Evolutionary conservation across 331 rosid genomes (phyloP).

Genomic region (Malus hybrid): DNA sequence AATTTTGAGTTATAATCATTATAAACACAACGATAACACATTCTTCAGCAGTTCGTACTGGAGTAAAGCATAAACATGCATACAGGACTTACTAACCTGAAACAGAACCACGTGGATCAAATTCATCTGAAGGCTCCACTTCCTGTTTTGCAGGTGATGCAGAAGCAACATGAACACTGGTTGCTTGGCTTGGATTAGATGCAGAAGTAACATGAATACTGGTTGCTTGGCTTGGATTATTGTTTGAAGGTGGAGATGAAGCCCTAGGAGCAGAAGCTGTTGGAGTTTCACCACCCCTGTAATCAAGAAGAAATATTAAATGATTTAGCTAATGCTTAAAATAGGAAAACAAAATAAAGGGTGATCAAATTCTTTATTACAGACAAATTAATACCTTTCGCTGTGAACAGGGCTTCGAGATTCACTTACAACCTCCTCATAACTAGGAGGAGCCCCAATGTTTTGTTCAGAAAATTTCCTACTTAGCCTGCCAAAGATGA

Average conservation of each 20-base stretch:
- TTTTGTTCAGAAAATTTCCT: constrained; percentile 66
- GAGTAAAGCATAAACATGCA: not conserved
- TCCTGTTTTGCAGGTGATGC: constrained; percentile 31
- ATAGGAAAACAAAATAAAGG: not conserved
- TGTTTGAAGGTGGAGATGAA: constrained; percentile 29
- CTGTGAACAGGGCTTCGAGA: constrained; percentile 49
- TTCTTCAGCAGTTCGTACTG: not conserved
- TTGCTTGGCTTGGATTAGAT: constrained; percentile 29
- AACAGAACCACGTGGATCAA: constrained; percentile 69
- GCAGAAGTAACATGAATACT: constrained; percentile 21
- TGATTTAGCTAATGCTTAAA: constrained; percentile 4
- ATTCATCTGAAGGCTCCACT: constrained; percentile 56
- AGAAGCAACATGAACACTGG: constrained; percentile 26
- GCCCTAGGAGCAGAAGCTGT: constrained; percentile 44
- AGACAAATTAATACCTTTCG: constrained; percentile 45
- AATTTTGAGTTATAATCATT: not conserved
- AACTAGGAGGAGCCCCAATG: constrained; percentile 65
- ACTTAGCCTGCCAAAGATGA: constrained; percentile 40
- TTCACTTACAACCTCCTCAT: constrained; percentile 65
- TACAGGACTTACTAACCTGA: constrained; percentile 37
- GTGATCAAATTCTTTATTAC: not conserved
- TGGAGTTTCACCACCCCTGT: constrained; percentile 56
- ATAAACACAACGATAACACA: not conserved
- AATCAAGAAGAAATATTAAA: constrained; percentile 15
- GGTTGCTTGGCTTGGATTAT: constrained; percentile 33